Conservation (phyloP, 2,329 filamentous ascomycete genomes). For the Aspergillus carbonarius region DNA sequence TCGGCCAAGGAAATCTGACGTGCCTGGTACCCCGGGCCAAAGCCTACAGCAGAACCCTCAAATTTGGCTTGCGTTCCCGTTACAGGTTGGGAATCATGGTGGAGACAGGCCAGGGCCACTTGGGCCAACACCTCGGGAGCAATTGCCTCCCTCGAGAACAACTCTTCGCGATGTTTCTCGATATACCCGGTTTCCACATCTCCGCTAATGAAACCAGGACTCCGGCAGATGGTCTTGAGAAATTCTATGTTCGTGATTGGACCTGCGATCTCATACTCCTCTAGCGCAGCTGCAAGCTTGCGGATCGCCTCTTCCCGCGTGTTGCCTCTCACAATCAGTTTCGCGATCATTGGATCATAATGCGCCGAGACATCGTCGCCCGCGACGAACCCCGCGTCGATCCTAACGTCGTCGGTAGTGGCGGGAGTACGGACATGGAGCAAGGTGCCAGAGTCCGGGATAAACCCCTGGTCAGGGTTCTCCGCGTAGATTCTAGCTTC, state of each 20-base stretch:
- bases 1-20: constrained; percentile 60
- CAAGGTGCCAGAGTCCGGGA: constrained; percentile 87
- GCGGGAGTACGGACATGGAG: constrained; percentile 76
- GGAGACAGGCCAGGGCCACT: constrained; percentile 74
- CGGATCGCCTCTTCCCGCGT: constrained; percentile 78
- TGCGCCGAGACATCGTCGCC: constrained; percentile 91
- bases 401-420: constrained; percentile 70
- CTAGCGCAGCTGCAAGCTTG: constrained; percentile 75
- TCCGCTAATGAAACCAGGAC: constrained; percentile 77
- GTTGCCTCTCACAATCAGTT: constrained; percentile 84
- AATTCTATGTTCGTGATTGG: constrained; percentile 97
- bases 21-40: constrained; percentile 63
- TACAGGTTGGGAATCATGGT: constrained; percentile 43
- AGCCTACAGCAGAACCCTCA: constrained; percentile 49
- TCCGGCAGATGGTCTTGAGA: constrained; percentile 80
- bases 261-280: constrained; percentile 88
- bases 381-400: constrained; percentile 89
- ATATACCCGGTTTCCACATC: constrained; percentile 97
- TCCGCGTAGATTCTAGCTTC: constrained; percentile 97
- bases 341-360: constrained; percentile 98
- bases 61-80: constrained; percentile 26
- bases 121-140: constrained; percentile 78
- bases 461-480: constrained; percentile 85
- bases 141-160: constrained; percentile 66
- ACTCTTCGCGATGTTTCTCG: constrained; percentile 75